Evolutionary conservation across 2,329 filamentous ascomycete species (phyloP).

Genomic region (Neofusicoccum kwambonambiense): DNA sequence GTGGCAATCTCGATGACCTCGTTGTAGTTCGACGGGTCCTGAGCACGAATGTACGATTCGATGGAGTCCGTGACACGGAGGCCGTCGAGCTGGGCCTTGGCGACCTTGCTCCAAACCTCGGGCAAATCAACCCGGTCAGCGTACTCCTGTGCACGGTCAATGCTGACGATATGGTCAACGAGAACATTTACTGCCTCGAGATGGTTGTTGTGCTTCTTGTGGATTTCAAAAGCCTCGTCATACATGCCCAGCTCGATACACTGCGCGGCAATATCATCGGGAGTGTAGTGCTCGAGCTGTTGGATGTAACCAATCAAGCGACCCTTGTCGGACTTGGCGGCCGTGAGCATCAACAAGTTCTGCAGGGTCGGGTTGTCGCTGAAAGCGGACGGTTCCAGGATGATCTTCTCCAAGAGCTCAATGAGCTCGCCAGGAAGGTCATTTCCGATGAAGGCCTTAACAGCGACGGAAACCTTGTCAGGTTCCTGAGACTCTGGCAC

Average conservation of each 20-base stretch:
- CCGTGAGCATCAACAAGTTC: slow-evolving; percentile 93
- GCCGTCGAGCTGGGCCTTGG: slow-evolving; percentile 95
- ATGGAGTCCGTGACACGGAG: slow-evolving; percentile 90
- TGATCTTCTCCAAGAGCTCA: slow-evolving; percentile 97
- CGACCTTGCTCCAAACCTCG: slow-evolving; percentile 97
- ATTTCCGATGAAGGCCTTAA: slow-evolving; percentile 86
- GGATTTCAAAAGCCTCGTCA: slow-evolving; percentile 97
- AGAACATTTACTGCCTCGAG: slow-evolving; percentile 84
- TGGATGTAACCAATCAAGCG: slow-evolving; percentile 97
- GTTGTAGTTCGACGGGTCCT: slow-evolving; percentile 86
- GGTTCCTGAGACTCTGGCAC: slow-evolving; percentile 92
- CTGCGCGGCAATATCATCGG: slow-evolving; percentile 87
- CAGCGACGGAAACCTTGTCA: slow-evolving; percentile 90
- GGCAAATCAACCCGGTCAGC: slow-evolving; percentile 91
- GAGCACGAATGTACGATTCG: slow-evolving; percentile 94
- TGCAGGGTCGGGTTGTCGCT: slow-evolving; percentile 96
- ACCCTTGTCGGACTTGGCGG: slow-evolving; percentile 92
- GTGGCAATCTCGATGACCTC: slow-evolving; percentile 97
- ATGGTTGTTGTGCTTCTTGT: slow-evolving; percentile 95
- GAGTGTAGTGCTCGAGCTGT: slow-evolving; percentile 81
- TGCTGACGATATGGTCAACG: slow-evolving; percentile 95
- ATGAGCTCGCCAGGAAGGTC: slow-evolving; percentile 94
- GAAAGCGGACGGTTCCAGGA: slow-evolving; percentile 98
- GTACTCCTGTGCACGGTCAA: slow-evolving; percentile 93
- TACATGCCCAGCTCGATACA: slow-evolving; percentile 93